Evolutionary conservation across 805 yeast species (phyloP).

Genomic region (Candida corydali): DNA sequence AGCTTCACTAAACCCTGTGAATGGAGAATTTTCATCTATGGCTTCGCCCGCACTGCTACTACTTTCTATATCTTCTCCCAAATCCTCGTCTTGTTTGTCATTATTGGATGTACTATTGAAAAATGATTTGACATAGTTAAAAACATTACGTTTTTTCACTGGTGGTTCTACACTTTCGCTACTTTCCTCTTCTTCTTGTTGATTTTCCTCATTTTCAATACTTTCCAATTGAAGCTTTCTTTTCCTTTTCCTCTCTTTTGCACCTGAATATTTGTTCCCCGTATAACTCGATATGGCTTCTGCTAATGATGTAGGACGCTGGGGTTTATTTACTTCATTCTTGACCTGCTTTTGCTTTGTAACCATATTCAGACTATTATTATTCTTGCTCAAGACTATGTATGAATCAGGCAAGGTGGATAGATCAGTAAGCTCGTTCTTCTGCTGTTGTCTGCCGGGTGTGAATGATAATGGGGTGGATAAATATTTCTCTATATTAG

Average conservation of each 20-base stretch:
- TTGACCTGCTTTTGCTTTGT: too few relatives aligned
- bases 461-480: constrained; percentile 61
- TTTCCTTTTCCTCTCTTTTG: constrained; percentile 17
- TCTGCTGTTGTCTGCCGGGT: constrained; percentile 37
- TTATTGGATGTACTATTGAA: constrained; percentile 2
- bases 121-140: constrained; percentile 4
- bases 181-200: constrained; percentile 15
- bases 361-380: neutral
- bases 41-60: constrained; percentile 1
- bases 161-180: constrained; percentile 6
- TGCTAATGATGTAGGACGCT: constrained; percentile 47
- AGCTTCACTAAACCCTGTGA: constrained; percentile 11
- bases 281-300: constrained; percentile 58
- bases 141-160: constrained; percentile 4
- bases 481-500: constrained; percentile 60
- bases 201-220: constrained; percentile 11
- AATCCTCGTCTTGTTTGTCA: constrained; percentile 18
- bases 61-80: constrained; percentile 7
- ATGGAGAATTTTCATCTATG: constrained; percentile 8
- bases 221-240: constrained; percentile 21
- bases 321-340: neutral
- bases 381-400: constrained; percentile 30
- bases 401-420: constrained; percentile 22
- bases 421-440: neutral
- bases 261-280: constrained; percentile 17